phyloP scores from a whole-genome alignment of 2,329 filamentous ascomycete genomes.

The Colletotrichum tropicale region DNA sequence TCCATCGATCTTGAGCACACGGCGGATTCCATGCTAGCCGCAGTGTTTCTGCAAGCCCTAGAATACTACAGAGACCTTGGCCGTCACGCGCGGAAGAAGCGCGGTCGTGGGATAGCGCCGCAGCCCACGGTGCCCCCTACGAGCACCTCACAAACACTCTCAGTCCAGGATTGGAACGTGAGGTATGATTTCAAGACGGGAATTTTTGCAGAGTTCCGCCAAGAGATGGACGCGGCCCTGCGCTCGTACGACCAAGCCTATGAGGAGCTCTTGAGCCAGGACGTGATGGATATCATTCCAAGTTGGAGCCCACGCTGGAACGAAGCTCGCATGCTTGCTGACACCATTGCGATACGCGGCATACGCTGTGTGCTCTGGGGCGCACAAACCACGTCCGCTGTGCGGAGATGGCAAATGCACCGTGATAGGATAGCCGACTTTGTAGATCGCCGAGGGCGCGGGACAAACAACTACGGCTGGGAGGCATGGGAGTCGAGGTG shows the following conservation, averaged over 20 bases:
- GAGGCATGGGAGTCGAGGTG: conserved; percentile 88
- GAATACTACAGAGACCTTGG: conserved; percentile 95
- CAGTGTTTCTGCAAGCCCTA: conserved; percentile 74
- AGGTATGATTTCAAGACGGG: conserved; percentile 95
- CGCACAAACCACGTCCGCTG: conserved; percentile 78
- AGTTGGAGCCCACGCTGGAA: conserved; percentile 92
- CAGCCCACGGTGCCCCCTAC: conserved; percentile 84
- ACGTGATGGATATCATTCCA: conserved; percentile 86
- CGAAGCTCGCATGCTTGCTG: conserved; percentile 86
- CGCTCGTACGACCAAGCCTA: conserved; percentile 89
- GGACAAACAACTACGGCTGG: conserved; percentile 90
- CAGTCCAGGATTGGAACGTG: conserved; percentile 86
- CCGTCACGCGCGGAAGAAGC: conserved; percentile 90
- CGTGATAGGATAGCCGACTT: conserved; percentile 76
- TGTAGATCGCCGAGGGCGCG: conserved; percentile 82
- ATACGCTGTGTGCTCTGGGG: conserved; percentile 84
- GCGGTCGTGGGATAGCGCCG: conserved; percentile 77
- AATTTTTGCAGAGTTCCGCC: conserved; percentile 88
- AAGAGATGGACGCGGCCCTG: conserved; percentile 87
- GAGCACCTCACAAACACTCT: conserved; percentile 85
- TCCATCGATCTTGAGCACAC: conserved; percentile 75
- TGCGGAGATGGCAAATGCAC: conserved; percentile 81
- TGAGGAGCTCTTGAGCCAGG: conserved; percentile 78
- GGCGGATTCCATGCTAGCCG: conserved; percentile 72
- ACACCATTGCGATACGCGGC: conserved; percentile 79